Conservation (phyloP, 495 filamentous ascomycete genomes). For the Neurospora sp. region DNA sequence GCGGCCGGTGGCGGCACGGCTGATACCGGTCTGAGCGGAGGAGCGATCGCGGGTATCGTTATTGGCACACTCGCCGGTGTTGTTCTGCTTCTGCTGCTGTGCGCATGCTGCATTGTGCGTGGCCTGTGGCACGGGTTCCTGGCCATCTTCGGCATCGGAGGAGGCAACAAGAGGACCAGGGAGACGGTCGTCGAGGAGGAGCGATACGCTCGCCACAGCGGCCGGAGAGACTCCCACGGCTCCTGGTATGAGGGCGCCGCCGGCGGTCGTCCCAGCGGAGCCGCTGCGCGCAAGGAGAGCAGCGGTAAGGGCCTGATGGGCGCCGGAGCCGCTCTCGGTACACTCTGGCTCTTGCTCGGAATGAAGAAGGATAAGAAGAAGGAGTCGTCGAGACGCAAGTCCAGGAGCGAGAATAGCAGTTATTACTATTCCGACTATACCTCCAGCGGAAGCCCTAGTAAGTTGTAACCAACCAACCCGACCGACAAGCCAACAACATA, state of each 20-base stretch:
- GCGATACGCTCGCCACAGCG: constrained; percentile 44
- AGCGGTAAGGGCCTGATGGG: constrained; percentile 44
- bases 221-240: constrained; percentile 32
- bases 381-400: constrained; percentile 31
- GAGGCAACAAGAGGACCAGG: constrained; percentile 34
- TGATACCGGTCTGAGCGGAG: constrained; percentile 55
- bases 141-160: constrained; percentile 54
- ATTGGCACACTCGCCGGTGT: constrained; percentile 75
- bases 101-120: constrained; percentile 62
- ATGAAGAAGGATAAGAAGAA: constrained; percentile 54
- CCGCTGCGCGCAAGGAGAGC: constrained; percentile 43
- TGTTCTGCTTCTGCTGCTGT: constrained; percentile 59
- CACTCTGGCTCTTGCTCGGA: constrained; percentile 63
- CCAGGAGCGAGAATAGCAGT: constrained; percentile 38
- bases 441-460: constrained; percentile 38
- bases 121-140: constrained; percentile 53
- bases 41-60: constrained; percentile 92
- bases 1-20: constrained; percentile 21
- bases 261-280: constrained; percentile 39
- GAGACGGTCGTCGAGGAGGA: constrained; percentile 58
- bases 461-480: constrained; percentile 10
- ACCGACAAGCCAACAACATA: too few relatives aligned
- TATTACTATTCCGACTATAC: constrained; percentile 39
- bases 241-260: constrained; percentile 53
- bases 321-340: constrained; percentile 52